Base-by-base conservation (phyloP, 352 stramenopile species). In the Phytophthora ohioensis region DNA sequence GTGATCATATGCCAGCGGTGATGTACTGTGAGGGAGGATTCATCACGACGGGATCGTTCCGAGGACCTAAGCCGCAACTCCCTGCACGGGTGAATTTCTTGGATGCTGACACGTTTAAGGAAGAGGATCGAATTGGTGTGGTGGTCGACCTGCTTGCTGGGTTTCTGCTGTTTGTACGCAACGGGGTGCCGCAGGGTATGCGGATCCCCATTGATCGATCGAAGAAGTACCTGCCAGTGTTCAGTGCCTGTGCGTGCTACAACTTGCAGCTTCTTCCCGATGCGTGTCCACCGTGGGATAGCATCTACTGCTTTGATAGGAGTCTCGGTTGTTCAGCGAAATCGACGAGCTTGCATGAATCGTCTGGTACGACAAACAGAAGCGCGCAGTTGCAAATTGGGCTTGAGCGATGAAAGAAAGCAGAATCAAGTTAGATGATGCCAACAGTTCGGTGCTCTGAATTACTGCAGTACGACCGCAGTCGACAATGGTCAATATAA, bases 21-120 rank as follows among this genome's bases (percentile, higher is more conserved):
- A 92, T 92, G 82, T 92, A 92, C 52, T 84, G 81, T 31, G 81
- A 90, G 62, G 76, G 69, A 11, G 85, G 85, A 8, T 84, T 91
- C 53, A 83, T 92, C 68, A 91, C 85, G 0, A 90, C 76, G n/a
- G 82, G 85, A 46, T 78, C 82, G 42, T 92, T 92, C 34, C 70
- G 81, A 47, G 84, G 84, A 8, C 82, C 81, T 0, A 84, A 84
- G 8, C 70, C 81, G 31, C 69, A 62, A 46, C 63, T 92, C 7
- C 85, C 82, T 9, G 67, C 71, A 11, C 57, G 62, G 4, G 67
- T 87, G 3, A 78, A 62, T 21, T 77, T 84, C 59, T 70, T 92
- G 57, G 78, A 82, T 57, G 82, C 81, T 0, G 70, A 67, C 31
- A 47, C 81, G 6, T 90, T 88, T 48, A 73, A 76, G 15, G 81